These are phyloP conservation scores for Cercospora sp. DNA, from an alignment of 2,329 filamentous ascomycete species.

Conservation along the genomic window DNA sequence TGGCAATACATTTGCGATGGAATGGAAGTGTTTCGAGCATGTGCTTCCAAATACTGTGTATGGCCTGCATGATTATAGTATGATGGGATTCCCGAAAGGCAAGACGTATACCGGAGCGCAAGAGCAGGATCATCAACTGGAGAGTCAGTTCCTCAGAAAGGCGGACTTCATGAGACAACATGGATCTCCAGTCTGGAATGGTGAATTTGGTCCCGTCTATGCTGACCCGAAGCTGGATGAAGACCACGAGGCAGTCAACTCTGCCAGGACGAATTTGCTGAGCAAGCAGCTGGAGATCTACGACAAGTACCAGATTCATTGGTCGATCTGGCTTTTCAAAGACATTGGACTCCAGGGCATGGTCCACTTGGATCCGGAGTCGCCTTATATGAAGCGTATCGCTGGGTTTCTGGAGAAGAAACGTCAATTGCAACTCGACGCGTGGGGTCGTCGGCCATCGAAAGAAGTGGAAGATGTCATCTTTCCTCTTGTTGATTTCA, in stretches of 20 bases:
- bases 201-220: constrained; percentile 53
- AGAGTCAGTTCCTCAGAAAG: constrained; percentile 50
- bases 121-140: constrained; percentile 48
- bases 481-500: constrained; percentile 41
- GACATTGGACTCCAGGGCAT: constrained; percentile 41
- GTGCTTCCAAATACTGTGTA: constrained; percentile 53
- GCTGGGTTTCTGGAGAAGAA: constrained; percentile 59
- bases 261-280: constrained; percentile 46
- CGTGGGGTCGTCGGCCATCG: constrained; percentile 51
- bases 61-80: constrained; percentile 54
- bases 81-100: constrained; percentile 51
- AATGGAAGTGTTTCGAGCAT: constrained; percentile 46
- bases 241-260: constrained; percentile 43
- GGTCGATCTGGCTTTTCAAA: constrained; percentile 53
- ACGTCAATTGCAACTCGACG: constrained; percentile 54
- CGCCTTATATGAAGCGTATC: constrained; percentile 51
- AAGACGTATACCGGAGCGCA: constrained; percentile 47
- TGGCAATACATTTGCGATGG: constrained; percentile 41
- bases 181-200: constrained; percentile 53
- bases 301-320: constrained; percentile 53
- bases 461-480: constrained; percentile 47
- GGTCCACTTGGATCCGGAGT: constrained; percentile 28
- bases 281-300: constrained; percentile 54
- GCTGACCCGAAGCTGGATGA: constrained; percentile 44
- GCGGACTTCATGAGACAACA: constrained; percentile 49